These are phyloP conservation scores for Trichophyton verrucosum DNA, from an alignment of 2,329 filamentous ascomycete genomes.

Conservation along the genomic window DNA sequence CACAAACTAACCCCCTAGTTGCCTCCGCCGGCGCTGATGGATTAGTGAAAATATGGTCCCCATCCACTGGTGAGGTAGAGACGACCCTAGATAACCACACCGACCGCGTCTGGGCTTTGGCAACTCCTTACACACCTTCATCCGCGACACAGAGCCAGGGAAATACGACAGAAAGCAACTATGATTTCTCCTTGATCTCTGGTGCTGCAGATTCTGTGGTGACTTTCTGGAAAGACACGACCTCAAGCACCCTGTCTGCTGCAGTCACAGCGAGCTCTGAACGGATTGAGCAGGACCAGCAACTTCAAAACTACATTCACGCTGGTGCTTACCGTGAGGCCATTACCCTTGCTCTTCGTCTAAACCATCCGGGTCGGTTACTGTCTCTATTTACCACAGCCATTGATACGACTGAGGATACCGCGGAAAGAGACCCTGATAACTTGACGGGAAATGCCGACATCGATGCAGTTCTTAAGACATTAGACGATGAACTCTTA, in stretches of 20 bases:
- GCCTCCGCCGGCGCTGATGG: conserved; percentile 87
- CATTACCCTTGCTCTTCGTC: conserved; percentile 77
- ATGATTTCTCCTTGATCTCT: conserved; percentile 63
- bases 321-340: conserved; percentile 82
- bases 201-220: conserved; percentile 86
- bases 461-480: conserved; percentile 74
- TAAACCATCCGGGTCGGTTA: conserved; percentile 85
- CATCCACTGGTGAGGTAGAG: conserved; percentile 68
- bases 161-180: conserved; percentile 21
- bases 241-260: conserved; percentile 61
- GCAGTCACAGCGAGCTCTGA: conserved; percentile 61
- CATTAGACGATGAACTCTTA: conserved; percentile 71
- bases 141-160: conserved; percentile 22
- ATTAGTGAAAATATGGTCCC: conserved; percentile 92
- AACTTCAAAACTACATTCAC: conserved; percentile 84
- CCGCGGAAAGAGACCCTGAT: conserved; percentile 22
- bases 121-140: conserved; percentile 45
- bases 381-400: conserved; percentile 74
- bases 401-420: conserved; percentile 39
- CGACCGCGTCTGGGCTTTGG: conserved; percentile 85
- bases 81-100: conserved; percentile 94
- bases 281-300: conserved; percentile 85
- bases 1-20: conserved; percentile 35
- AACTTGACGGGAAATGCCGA: conserved; percentile 35
- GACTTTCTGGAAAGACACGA: conserved; percentile 93